phyloP scores from a whole-genome alignment of 2,329 filamentous ascomycete genomes.

The Microsporum canis region DNA sequence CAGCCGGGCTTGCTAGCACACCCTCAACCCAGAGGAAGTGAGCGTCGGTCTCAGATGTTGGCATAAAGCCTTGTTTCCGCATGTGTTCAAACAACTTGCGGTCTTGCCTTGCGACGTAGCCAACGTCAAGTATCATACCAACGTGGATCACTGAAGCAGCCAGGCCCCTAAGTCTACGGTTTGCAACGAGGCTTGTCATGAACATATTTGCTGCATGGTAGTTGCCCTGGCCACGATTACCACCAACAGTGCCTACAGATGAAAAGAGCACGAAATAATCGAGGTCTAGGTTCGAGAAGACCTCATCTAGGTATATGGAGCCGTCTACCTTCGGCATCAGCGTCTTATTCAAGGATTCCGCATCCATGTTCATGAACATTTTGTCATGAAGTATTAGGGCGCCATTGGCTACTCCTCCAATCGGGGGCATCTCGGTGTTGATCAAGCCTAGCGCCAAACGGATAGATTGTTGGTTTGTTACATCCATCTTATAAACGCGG shows the following conservation, averaged over 20 bases:
- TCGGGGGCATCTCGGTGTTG: conserved; percentile 18
- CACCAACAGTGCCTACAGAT: conserved; percentile 17
- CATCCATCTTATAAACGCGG: conserved; percentile 9
- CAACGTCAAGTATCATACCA: conserved; percentile 1
- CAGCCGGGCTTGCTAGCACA: too few relatives aligned
- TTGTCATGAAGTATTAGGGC: conserved; percentile 31
- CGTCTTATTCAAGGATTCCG: conserved; percentile 20
- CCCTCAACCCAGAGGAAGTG: too few relatives aligned
- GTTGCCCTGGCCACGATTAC: conserved; percentile 26
- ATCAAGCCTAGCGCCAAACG: conserved; percentile 5
- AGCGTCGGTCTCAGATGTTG: conserved; percentile 36
- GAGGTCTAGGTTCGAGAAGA: conserved; percentile 10
- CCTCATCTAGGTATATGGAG: conserved; percentile 14
- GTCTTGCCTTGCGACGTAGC: conserved; percentile 5
- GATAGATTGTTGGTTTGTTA: conserved; percentile 12
- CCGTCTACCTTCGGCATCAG: conserved; percentile 35
- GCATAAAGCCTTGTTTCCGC: background rate
- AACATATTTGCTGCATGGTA: conserved; percentile 37
- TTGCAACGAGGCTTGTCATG: conserved; percentile 26
- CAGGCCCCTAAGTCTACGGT: conserved; percentile 5
- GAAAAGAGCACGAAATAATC: conserved; percentile 16
- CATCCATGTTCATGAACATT: conserved; percentile 24
- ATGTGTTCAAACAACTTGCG: background rate
- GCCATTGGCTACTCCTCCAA: conserved; percentile 20
- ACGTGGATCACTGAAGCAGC: conserved; percentile 8